These are phyloP conservation scores for Sindora glabra DNA, from an alignment of 306 rosid species.

Conservation along the genomic window DNA sequence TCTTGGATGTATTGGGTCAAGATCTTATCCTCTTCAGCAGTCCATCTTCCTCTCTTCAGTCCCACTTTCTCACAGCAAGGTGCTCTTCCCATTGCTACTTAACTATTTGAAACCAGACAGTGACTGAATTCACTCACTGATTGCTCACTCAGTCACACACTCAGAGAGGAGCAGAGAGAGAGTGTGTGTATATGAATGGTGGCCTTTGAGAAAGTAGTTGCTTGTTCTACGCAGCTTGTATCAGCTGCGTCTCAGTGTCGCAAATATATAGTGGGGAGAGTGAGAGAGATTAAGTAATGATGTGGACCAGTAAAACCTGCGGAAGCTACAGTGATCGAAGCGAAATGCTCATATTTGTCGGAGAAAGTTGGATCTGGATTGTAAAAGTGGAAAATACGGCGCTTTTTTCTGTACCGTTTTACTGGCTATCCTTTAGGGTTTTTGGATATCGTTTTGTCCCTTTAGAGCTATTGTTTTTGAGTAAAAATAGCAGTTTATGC, in stretches of 20 bases:
- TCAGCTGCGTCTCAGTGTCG: constrained; percentile 20
- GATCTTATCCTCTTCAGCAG: constrained; percentile 63
- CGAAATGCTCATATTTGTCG: too few relatives aligned
- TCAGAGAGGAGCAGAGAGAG: too few relatives aligned
- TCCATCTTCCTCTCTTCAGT: constrained; percentile 79
- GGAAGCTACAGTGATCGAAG: too few relatives aligned
- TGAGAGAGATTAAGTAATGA: not conserved
- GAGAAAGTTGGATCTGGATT: not conserved
- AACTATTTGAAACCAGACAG: too few relatives aligned
- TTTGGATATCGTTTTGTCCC: too few relatives aligned
- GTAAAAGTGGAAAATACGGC: not conserved
- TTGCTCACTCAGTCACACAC: too few relatives aligned
- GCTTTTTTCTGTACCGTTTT: not conserved
- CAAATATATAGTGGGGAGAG: constrained; percentile 7
- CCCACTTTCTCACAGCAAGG: constrained; percentile 86
- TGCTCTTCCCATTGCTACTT: constrained; percentile 92
- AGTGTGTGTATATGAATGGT: too few relatives aligned
- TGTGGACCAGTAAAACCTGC: not conserved
- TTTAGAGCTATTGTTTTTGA: too few relatives aligned
- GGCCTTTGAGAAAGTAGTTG: too few relatives aligned
- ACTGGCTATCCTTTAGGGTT: not conserved
- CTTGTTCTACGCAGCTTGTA: not conserved
- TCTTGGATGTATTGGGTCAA: constrained; percentile 51
- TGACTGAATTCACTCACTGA: not conserved
- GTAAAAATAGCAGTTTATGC: too few relatives aligned